Evolutionary conservation across 1,284 basidiomycete genomes (phyloP).

Genomic region (Albatrellus sp.): DNA sequence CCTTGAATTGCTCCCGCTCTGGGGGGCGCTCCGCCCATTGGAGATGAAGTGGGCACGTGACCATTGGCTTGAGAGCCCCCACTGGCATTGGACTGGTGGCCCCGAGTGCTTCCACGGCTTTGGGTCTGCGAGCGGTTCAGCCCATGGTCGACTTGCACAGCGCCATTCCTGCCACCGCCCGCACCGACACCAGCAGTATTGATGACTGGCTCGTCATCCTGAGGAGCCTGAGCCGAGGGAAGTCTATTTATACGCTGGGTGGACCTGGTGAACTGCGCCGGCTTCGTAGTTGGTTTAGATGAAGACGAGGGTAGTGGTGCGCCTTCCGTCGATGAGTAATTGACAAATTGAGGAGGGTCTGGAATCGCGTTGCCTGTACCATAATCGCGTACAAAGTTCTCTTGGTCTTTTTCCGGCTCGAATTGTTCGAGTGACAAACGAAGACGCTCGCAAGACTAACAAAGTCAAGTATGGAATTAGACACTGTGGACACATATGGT

Average conservation of each 20-base stretch:
- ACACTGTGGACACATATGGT: neutral
- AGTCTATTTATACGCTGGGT: constrained; percentile 33
- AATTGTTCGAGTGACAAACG: constrained; percentile 74
- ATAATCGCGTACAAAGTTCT: constrained; percentile 75
- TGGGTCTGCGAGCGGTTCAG: constrained; percentile 17
- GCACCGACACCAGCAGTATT: constrained; percentile 61
- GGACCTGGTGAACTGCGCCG: constrained; percentile 46
- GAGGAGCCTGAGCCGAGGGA: constrained; percentile 19
- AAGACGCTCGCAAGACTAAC: constrained; percentile 80
- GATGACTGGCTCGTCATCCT: constrained; percentile 30
- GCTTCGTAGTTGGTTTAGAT: constrained; percentile 35
- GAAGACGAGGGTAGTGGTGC: constrained; percentile 42
- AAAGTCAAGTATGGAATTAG: neutral
- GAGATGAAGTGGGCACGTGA: constrained; percentile 14
- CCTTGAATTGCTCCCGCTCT: constrained; percentile 2
- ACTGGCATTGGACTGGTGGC: constrained; percentile 3
- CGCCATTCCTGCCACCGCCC: constrained; percentile 18
- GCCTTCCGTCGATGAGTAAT: constrained; percentile 53
- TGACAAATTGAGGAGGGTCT: constrained; percentile 73
- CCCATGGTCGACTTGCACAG: constrained; percentile 12
- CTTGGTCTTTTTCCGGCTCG: constrained; percentile 74
- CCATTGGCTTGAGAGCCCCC: constrained; percentile 9
- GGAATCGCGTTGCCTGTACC: constrained; percentile 80
- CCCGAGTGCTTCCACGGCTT: constrained; percentile 22
- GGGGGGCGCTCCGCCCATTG: neutral